phyloP scores from a whole-genome alignment of 257 asterid genomes.

The Solanum peruvianum region DNA sequence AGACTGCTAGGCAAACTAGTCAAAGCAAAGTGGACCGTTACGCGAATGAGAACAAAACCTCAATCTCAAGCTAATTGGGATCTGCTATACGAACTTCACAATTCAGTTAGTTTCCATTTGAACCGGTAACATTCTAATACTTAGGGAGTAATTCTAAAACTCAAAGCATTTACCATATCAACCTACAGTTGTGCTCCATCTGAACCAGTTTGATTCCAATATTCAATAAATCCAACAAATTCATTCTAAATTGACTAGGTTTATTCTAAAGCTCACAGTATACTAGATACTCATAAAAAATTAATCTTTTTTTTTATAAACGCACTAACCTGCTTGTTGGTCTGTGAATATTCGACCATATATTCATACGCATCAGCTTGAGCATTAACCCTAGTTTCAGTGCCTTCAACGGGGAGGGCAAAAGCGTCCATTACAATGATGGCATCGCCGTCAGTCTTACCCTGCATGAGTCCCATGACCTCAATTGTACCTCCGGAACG shows the following conservation, averaged over 20 bases:
- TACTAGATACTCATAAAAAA: background rate
- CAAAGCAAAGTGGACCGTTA: background rate
- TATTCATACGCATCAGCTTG: conserved; percentile 98
- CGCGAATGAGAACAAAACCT: background rate
- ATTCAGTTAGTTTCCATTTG: background rate
- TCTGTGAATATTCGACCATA: conserved; percentile 90
- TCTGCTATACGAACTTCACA: background rate
- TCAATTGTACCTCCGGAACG: conserved; percentile 98
- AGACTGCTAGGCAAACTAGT: background rate
- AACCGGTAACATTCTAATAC: background rate
- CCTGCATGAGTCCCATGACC: conserved; percentile 99
- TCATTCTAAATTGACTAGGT: background rate
- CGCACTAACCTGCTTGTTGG: conserved; percentile 63
- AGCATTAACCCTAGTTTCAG: conserved; percentile 99
- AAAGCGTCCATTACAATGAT: conserved; percentile 97
- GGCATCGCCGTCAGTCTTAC: conserved; percentile 91
- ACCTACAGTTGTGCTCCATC: background rate
- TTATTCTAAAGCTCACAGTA: background rate
- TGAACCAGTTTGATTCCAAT: background rate
- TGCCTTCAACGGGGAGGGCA: conserved; percentile 98
- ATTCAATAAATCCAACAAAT: background rate
- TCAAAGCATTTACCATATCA: background rate
- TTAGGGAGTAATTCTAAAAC: background rate
- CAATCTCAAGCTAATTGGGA: background rate
- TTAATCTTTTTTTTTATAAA: too few species aligned